Percentiles rank a stretch among this genome's conserved stretches.
These are phyloP conservation scores for Aureobasidium sp. DNA, from an alignment of 2,329 filamentous ascomycete species.

Conservation along the genomic window DNA sequence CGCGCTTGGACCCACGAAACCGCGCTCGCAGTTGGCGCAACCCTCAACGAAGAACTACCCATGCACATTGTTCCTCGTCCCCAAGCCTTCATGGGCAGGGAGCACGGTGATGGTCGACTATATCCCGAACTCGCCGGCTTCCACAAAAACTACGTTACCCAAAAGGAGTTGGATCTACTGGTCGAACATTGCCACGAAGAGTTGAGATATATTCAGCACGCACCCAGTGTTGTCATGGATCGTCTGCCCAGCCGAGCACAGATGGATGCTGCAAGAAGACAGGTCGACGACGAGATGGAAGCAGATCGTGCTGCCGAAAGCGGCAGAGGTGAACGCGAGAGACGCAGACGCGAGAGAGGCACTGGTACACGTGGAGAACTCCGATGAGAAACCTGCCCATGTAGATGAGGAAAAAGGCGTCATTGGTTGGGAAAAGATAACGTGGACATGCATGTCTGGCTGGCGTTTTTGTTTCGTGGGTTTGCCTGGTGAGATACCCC, in stretches of 20 bases:
- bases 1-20: constrained; percentile 97
- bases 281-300: constrained; percentile 58
- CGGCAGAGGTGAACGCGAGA: constrained; percentile 44
- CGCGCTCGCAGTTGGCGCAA: constrained; percentile 70
- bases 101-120: constrained; percentile 59
- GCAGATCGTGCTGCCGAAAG: constrained; percentile 55
- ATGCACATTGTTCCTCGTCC: constrained; percentile 68
- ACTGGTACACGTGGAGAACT: constrained; percentile 36
- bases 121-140: constrained; percentile 85
- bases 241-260: constrained; percentile 63
- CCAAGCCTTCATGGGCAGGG: constrained; percentile 71
- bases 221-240: constrained; percentile 79
- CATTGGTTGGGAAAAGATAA: neutral
- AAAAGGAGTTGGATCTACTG: constrained; percentile 68
- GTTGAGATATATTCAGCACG: constrained; percentile 71
- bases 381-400: constrained; percentile 12
- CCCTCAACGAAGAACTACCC: constrained; percentile 66
- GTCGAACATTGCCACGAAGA: constrained; percentile 75
- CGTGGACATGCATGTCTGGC: neutral
- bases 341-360: constrained; percentile 36
- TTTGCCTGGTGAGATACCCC: neutral
- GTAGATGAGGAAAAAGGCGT: neutral
- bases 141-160: constrained; percentile 57
- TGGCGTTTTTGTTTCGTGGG: neutral
- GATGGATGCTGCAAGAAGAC: constrained; percentile 52